These are phyloP conservation scores for Sporopachydermia lactativora DNA, from an alignment of 805 yeast species.

Conservation along the genomic window DNA sequence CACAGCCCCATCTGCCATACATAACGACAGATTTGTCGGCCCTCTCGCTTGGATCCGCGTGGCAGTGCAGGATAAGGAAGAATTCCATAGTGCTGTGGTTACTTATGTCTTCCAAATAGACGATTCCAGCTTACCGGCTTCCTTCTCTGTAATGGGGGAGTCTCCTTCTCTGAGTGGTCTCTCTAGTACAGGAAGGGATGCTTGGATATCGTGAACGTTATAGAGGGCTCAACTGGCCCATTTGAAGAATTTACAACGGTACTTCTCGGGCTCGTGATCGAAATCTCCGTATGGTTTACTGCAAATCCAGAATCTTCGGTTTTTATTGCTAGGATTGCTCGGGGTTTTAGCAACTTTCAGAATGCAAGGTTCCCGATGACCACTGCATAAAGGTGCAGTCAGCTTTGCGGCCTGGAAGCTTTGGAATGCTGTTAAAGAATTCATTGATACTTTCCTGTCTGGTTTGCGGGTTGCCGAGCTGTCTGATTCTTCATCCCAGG, in stretches of 20 bases:
- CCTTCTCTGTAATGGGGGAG: background rate
- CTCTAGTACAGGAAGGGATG: background rate
- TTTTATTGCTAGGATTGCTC: slow-evolving; percentile 19
- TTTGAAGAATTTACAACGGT: slow-evolving; percentile 2
- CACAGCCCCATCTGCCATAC: background rate
- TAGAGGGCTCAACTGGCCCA: too few relatives aligned
- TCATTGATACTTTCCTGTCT: too few relatives aligned
- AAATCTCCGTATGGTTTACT: slow-evolving; percentile 10
- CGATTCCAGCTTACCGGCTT: background rate
- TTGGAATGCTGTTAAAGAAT: background rate
- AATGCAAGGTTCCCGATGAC: slow-evolving; percentile 21
- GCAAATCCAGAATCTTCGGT: slow-evolving; percentile 26
- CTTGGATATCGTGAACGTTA: too few relatives aligned
- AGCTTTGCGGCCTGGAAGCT: background rate
- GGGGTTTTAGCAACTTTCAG: slow-evolving; percentile 16
- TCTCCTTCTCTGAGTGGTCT: background rate
- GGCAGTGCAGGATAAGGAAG: background rate
- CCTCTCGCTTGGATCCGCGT: background rate
- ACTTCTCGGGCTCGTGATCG: slow-evolving; percentile 1
- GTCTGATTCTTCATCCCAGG: background rate
- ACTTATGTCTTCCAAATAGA: background rate
- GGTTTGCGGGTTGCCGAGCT: background rate
- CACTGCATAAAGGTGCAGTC: slow-evolving; percentile 16
- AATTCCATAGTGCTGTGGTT: background rate
- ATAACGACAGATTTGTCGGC: background rate